A percentile compares a stretch with the other conserved stretches of the same genome.
These are phyloP conservation scores for Malassezia caprae DNA, from an alignment of 1,284 basidiomycete species.

Conservation along the genomic window DNA sequence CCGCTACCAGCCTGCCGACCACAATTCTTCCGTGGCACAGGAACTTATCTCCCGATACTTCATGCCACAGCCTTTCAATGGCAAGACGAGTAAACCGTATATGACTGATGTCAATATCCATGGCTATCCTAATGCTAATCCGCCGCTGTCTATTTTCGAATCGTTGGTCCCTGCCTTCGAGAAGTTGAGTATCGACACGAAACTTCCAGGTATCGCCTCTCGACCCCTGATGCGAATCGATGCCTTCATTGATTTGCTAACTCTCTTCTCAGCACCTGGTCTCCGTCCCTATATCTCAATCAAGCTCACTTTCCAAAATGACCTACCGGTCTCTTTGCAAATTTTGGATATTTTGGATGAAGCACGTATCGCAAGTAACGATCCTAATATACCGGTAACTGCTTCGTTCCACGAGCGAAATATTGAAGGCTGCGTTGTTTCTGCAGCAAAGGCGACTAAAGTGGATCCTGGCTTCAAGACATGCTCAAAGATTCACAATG, in stretches of 20 bases:
- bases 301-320: conserved; percentile 21
- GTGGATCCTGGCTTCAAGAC: conserved; percentile 11
- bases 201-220: conserved; percentile 51
- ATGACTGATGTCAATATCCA: conserved; percentile 2
- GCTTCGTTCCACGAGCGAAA: background rate
- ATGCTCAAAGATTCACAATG: conserved; percentile 21
- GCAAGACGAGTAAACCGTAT: background rate
- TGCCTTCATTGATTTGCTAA: conserved; percentile 23
- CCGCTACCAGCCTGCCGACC: conserved; percentile 58
- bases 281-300: conserved; percentile 15
- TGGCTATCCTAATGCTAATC: conserved; percentile 16
- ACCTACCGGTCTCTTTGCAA: conserved; percentile 20
- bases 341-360: conserved; percentile 22
- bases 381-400: background rate
- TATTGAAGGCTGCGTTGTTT: background rate
- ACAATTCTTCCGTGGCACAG: conserved; percentile 60
- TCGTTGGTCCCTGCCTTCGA: conserved; percentile 58
- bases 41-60: conserved; percentile 39
- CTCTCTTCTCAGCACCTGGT: conserved; percentile 16
- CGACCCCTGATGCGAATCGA: conserved; percentile 28
- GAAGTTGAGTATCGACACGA: conserved; percentile 54
- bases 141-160: conserved; percentile 58
- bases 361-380: conserved; percentile 15
- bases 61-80: conserved; percentile 38
- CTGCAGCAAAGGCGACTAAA: background rate